Evolutionary conservation across 2,329 filamentous ascomycete species (phyloP).

Genomic region (Calcarisporium arbuscula): DNA sequence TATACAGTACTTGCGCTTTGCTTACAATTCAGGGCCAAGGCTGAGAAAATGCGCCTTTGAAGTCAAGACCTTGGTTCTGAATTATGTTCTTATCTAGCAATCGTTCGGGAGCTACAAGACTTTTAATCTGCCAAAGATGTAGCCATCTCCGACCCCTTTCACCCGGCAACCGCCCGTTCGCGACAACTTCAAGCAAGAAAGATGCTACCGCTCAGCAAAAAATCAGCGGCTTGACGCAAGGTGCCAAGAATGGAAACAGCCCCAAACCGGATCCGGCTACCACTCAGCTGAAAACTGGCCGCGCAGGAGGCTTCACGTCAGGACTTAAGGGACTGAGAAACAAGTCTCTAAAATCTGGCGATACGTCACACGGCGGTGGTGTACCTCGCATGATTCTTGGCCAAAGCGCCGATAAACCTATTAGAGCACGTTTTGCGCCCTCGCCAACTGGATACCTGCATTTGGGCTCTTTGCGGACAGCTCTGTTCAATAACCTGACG

Average conservation of each 20-base stretch:
- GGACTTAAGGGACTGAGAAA: conserved; percentile 13
- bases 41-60: too few relatives aligned
- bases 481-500: conserved; percentile 92
- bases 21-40: too few relatives aligned
- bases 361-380: neutral
- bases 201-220: too few relatives aligned
- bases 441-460: conserved; percentile 94
- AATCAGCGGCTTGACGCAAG: too few relatives aligned
- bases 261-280: neutral
- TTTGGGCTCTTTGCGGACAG: conserved; percentile 83
- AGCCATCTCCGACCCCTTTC: too few relatives aligned
- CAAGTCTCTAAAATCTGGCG: conserved; percentile 17
- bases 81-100: too few relatives aligned
- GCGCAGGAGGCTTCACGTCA: conserved; percentile 2
- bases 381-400: conserved; percentile 24
- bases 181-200: too few relatives aligned
- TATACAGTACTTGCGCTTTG: too few relatives aligned
- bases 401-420: conserved; percentile 47
- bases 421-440: conserved; percentile 74
- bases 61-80: too few relatives aligned
- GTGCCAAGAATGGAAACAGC: neutral
- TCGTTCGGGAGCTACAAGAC: too few relatives aligned
- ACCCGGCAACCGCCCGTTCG: too few relatives aligned
- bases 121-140: too few relatives aligned
- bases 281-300: neutral